phyloP scores from a whole-genome alignment of 2,329 filamentous ascomycete species.

The Colletotrichum sp. region DNA sequence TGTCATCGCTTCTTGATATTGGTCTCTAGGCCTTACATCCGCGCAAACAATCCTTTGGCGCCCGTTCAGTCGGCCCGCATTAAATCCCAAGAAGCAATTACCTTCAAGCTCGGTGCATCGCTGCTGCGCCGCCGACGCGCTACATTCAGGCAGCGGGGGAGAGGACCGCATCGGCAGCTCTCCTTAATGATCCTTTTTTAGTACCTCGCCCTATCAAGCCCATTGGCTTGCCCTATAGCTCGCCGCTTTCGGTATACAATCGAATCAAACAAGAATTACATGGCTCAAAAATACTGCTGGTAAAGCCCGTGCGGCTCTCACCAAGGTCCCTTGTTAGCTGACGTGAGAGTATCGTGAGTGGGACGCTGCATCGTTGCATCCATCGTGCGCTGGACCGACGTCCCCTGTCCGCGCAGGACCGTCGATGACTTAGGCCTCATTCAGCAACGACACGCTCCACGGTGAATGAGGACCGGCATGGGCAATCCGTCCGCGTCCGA shows the following conservation, averaged over 20 bases:
- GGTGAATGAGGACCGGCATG: neutral
- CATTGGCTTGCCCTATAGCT: neutral
- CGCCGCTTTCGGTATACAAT: neutral
- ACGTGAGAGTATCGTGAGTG: slow-evolving; percentile 4
- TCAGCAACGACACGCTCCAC: neutral
- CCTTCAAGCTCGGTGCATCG: neutral
- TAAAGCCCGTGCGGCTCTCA: neutral
- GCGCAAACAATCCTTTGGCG: too few relatives aligned
- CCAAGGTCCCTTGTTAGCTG: neutral
- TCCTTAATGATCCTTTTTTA: neutral
- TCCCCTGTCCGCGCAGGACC: neutral
- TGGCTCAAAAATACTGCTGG: neutral
- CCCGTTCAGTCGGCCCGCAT: neutral
- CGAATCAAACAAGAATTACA: neutral
- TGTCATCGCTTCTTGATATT: neutral
- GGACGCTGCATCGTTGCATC: neutral
- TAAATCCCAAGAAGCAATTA: neutral
- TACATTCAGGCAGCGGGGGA: neutral
- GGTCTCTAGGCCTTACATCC: neutral
- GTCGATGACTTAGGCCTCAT: neutral
- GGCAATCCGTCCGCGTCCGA: neutral
- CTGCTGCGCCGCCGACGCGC: neutral
- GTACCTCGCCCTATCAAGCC: neutral
- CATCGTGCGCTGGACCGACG: neutral
- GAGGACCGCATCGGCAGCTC: neutral